Percentiles rank a stretch among this genome's conserved stretches.
phyloP scores from a whole-genome alignment of 148 eudicot genomes.

The Camellia lanceoleosa region DNA sequence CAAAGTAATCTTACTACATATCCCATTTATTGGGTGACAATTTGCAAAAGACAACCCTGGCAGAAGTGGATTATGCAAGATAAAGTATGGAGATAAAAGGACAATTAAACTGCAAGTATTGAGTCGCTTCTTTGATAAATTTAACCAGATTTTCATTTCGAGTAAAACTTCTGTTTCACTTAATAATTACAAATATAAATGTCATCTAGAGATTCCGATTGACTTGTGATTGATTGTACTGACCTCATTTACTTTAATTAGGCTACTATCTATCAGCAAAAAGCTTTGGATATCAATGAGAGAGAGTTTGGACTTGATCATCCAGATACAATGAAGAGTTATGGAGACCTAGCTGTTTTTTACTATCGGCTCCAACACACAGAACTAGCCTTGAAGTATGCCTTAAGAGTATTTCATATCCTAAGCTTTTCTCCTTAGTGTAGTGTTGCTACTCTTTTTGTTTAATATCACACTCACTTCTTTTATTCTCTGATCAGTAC shows the following conservation, averaged over 20 bases:
- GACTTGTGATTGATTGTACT: background rate
- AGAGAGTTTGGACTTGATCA: conserved; percentile 98
- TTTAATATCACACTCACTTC: no score
- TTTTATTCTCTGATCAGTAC: background rate
- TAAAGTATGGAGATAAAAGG: background rate
- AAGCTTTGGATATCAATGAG: conserved; percentile 96
- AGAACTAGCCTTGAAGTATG: conserved; percentile 85
- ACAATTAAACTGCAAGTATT: background rate
- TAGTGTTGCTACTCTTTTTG: background rate
- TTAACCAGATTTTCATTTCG: background rate
- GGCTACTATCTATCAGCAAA: conserved; percentile 98
- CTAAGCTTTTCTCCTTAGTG: background rate
- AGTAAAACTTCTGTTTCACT: background rate
- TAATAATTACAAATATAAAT: background rate
- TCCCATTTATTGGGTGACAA: background rate
- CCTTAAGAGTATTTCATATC: background rate
- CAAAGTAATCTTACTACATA: background rate
- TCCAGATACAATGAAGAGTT: conserved; percentile 98
- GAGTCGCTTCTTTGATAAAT: no score
- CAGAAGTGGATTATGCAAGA: background rate
- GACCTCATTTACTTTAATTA: conserved; percentile 17
- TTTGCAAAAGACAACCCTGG: background rate
- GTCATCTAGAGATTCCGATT: background rate
- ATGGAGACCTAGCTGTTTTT: conserved; percentile 93
- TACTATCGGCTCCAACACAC: conserved; percentile 96